Base-by-base conservation (phyloP, 1,139 yeast genomes). In the Protomyces inundatus region DNA sequence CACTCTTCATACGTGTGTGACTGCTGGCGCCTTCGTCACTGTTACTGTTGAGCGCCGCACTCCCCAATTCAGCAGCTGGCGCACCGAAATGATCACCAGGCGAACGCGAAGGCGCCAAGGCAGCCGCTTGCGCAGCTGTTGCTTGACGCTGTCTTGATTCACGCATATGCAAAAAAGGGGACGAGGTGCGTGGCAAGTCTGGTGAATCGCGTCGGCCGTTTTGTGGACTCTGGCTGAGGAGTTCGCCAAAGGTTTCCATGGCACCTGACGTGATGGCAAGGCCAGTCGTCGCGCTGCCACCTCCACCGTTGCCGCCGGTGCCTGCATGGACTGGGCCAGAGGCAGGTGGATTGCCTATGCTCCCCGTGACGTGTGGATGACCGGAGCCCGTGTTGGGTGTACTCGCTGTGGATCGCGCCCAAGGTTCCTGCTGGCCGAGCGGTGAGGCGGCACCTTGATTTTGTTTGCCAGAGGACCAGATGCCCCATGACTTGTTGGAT, bases 181-280 rank as follows among this genome's bases (percentile, higher is more conserved):
- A 51, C 14, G 30, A 51, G 36, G 56, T 52, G 16, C 62, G 39
- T 32, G 53, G 37, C 10, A 58, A n/a, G 42, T 58, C 62, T 7
- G 62, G 62, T 9, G 62, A 58, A 0, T 51, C 62, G 23, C 62
- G 42, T 58, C 62, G 51, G 4, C 62, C 62, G 39, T 58, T 58
- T 39, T 58, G 62, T 14, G 62, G 62, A 42, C 62, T 58, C 23
- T 52, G 46, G 39, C 56, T 52, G 39, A 58, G 46, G 40, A 58
- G 34, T 16, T 58, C 62, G 36, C 54, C 62, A 30, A 39, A 55
- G 14, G 53, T 16, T 34, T 58, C 62, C 36, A 40, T 39, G 35
- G 54, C 62, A 23, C 62, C 39, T 6, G 52, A n/a, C 9, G 48
- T 42, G 23, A 42, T 42, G 48, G 48, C 48, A 5, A 42, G 48